Base-by-base conservation (phyloP, 179 eudicot genomes). In the Gypsophila paniculata region DNA sequence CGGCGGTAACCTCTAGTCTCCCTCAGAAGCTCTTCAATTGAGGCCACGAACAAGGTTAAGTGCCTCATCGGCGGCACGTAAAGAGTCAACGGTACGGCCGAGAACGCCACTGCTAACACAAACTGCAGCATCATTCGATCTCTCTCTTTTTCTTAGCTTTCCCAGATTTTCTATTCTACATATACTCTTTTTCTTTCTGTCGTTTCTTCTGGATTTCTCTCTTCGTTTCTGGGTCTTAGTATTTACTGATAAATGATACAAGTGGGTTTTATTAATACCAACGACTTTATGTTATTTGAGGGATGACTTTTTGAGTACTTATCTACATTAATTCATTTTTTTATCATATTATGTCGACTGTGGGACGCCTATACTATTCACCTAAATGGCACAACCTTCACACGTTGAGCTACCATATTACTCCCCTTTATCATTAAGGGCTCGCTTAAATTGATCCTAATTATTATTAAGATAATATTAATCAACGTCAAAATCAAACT, bases 41-140 rank as follows among this genome's bases (percentile, higher is more conserved):
- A 70, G 49, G 85, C 80, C 13, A 91, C 84, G 59, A 91, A 89
- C 0, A 79, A 75, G 23, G 81, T 91, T 22, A 93, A 65, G 79
- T 79, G 93, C 61, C 97, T 86, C 49, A 86, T 14, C 0, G 97
- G 97, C 22, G 98, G 97, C 0, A 91, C 76, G 77, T 87, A 91
- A 4, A 93, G 81, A 46, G 84, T 88, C 74, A 91, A 68, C 5
- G 98, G 98, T 8, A 77, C 91, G 61, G 93, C 89, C 21, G 96
- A 85, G 78, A 89, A 87, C 13, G 93, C 96, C 81, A 85, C 88
- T 68, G 93, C 91, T 12, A 91, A 79, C 65, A 91, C 77, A 39
- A 87, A 76, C 57, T 89, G 86, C 69, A 89, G 21, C 91, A 93
- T 84, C 82, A 23, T 48, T 17, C 32, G 11, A 29, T 29, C 34